phyloP scores from a whole-genome alignment of 495 filamentous ascomycete species.

The Hypoxylon lienhwacheense region DNA sequence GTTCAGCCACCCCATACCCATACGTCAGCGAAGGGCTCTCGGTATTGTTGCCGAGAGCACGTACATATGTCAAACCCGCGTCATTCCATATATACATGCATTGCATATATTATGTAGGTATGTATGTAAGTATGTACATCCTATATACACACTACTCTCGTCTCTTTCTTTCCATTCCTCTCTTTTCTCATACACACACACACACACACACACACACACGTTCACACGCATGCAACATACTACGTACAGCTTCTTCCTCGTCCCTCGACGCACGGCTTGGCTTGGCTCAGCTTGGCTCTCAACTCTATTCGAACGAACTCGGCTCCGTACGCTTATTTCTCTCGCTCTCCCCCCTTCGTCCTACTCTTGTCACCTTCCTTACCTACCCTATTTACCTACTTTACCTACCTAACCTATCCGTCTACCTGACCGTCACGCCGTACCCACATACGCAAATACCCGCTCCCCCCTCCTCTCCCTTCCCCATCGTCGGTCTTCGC shows the following conservation, averaged over 20 bases:
- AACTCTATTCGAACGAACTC: conserved; percentile 36
- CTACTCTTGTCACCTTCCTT: neutral
- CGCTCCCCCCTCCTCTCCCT: too few species aligned
- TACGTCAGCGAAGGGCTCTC: conserved; percentile 25
- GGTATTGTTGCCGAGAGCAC: conserved; percentile 29
- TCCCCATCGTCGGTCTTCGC: conserved; percentile 22
- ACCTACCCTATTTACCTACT: neutral
- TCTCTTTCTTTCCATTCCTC: too few species aligned
- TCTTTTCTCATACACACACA: too few species aligned
- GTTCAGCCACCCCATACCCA: too few species aligned
- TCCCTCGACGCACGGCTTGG: too few species aligned
- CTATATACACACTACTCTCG: too few species aligned
- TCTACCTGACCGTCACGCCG: neutral
- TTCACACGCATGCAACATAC: too few species aligned
- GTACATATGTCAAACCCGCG: conserved; percentile 26
- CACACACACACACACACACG: too few species aligned
- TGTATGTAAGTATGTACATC: too few species aligned
- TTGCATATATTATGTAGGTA: too few species aligned
- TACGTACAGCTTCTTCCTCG: conserved; percentile 1
- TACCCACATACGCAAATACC: neutral
- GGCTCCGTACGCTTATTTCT: neutral
- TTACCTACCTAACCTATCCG: neutral
- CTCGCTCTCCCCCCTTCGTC: neutral
- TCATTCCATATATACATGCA: conserved; percentile 29
- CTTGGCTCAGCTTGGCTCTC: conserved; percentile 32